A percentile compares a stretch with the other conserved stretches of the same genome.
phyloP scores from a whole-genome alignment of 805 yeast species.

The Candida succiphila region DNA sequence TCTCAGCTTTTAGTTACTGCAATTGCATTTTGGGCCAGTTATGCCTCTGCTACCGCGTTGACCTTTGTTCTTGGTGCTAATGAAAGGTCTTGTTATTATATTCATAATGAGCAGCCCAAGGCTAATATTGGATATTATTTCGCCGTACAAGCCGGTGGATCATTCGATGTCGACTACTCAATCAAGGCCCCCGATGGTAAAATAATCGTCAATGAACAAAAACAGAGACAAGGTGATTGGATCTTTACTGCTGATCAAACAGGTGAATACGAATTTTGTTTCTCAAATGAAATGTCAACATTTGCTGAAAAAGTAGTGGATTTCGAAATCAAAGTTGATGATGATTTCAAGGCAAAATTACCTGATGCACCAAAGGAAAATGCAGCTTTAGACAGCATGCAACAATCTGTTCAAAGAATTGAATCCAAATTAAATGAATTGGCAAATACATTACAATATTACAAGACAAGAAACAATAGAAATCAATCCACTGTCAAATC shows the following conservation, averaged over 20 bases:
- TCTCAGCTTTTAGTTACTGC: neutral
- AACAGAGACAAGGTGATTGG: slow-evolving; percentile 75
- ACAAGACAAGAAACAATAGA: slow-evolving; percentile 83
- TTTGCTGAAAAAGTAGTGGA: slow-evolving; percentile 78
- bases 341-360: slow-evolving; percentile 50
- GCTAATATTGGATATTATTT: slow-evolving; percentile 65
- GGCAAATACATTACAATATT: slow-evolving; percentile 59
- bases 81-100: slow-evolving; percentile 63
- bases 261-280: slow-evolving; percentile 88
- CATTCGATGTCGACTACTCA: slow-evolving; percentile 69
- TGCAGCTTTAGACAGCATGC: slow-evolving; percentile 46
- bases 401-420: slow-evolving; percentile 42
- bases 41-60: slow-evolving; percentile 41
- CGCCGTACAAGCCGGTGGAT: slow-evolving; percentile 76
- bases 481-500: slow-evolving; percentile 75
- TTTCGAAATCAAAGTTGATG: slow-evolving; percentile 58
- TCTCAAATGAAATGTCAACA: slow-evolving; percentile 72
- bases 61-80: slow-evolving; percentile 71
- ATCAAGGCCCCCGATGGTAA: slow-evolving; percentile 49
- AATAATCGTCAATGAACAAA: slow-evolving; percentile 40
- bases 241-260: slow-evolving; percentile 48
- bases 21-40: slow-evolving; percentile 1
- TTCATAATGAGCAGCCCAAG: slow-evolving; percentile 49
- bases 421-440: slow-evolving; percentile 51
- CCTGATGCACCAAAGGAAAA: slow-evolving; percentile 51